Evolutionary conservation across 2,329 filamentous ascomycete species (phyloP).

Genomic region (Xylariaceae sp.): DNA sequence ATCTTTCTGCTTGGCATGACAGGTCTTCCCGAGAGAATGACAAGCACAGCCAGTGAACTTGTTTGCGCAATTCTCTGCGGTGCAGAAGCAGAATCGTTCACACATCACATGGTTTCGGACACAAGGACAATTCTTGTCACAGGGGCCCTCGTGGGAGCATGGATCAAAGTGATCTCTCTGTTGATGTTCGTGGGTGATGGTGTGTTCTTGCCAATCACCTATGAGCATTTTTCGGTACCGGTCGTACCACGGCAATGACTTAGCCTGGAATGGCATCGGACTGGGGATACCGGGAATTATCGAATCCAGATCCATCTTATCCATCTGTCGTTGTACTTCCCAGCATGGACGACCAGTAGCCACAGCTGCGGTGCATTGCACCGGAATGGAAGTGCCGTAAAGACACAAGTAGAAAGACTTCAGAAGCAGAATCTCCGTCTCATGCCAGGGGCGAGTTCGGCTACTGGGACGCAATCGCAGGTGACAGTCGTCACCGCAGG

Average conservation of each 20-base stretch:
- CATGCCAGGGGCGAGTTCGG: slow-evolving; percentile 41
- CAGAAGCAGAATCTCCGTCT: slow-evolving; percentile 45
- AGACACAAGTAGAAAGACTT: slow-evolving; percentile 43
- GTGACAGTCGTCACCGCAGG: slow-evolving; percentile 40
- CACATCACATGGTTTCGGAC: slow-evolving; percentile 58
- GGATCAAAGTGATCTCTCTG: slow-evolving; percentile 55
- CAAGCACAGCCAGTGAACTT: slow-evolving; percentile 66
- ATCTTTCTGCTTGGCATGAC: slow-evolving; percentile 51
- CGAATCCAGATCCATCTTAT: slow-evolving; percentile 38
- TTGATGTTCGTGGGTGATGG: slow-evolving; percentile 50
- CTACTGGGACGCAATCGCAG: slow-evolving; percentile 32
- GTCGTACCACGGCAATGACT: slow-evolving; percentile 51
- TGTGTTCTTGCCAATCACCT: slow-evolving; percentile 52
- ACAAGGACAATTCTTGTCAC: slow-evolving; percentile 59
- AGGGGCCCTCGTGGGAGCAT: slow-evolving; percentile 65
- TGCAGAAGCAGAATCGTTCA: slow-evolving; percentile 66
- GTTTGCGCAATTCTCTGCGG: slow-evolving; percentile 52
- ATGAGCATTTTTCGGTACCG: slow-evolving; percentile 49
- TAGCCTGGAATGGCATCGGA: slow-evolving; percentile 34
- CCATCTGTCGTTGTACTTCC: slow-evolving; percentile 44
- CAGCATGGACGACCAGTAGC: slow-evolving; percentile 49
- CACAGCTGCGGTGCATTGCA: slow-evolving; percentile 47
- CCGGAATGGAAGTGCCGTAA: slow-evolving; percentile 38
- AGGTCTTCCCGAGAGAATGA: slow-evolving; percentile 53
- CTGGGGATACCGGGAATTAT: slow-evolving; percentile 28